Evolutionary conservation across 2,329 filamentous ascomycete species (phyloP).

Genomic region (Neonectria coccinea): DNA sequence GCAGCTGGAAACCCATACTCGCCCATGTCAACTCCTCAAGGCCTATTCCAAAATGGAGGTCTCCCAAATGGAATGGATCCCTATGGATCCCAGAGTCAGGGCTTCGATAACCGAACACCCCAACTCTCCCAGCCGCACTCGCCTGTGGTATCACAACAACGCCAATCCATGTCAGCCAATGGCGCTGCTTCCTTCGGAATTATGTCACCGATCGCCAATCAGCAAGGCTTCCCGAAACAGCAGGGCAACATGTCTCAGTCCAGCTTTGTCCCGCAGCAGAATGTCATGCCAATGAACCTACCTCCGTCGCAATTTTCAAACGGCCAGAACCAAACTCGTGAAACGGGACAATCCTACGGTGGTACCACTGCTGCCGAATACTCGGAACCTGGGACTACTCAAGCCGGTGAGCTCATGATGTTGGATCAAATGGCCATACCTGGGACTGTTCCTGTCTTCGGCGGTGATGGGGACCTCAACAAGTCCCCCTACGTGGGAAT

Average conservation of each 20-base stretch:
- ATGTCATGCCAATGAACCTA: conserved; percentile 71
- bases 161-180: conserved; percentile 60
- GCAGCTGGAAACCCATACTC: conserved; percentile 59
- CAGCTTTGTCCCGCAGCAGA: conserved; percentile 69
- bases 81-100: conserved; percentile 56
- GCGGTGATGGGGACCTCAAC: conserved; percentile 79
- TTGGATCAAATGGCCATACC: conserved; percentile 72
- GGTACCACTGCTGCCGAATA: conserved; percentile 57
- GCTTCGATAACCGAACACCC: conserved; percentile 47
- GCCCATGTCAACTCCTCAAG: conserved; percentile 58
- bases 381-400: conserved; percentile 58
- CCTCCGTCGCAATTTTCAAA: conserved; percentile 69
- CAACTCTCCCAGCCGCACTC: conserved; percentile 49
- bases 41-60: conserved; percentile 42
- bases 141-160: conserved; percentile 56
- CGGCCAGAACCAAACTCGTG: conserved; percentile 46
- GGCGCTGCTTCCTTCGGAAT: conserved; percentile 63
- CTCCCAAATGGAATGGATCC: conserved; percentile 54
- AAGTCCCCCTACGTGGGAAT: conserved; percentile 87
- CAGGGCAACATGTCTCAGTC: conserved; percentile 60
- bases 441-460: conserved; percentile 87
- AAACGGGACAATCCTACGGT: conserved; percentile 53
- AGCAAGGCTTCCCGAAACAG: conserved; percentile 62
- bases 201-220: conserved; percentile 64
- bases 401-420: conserved; percentile 67